Base-by-base conservation (phyloP, 768 basidiomycete genomes). In the Russula vinacea region DNA sequence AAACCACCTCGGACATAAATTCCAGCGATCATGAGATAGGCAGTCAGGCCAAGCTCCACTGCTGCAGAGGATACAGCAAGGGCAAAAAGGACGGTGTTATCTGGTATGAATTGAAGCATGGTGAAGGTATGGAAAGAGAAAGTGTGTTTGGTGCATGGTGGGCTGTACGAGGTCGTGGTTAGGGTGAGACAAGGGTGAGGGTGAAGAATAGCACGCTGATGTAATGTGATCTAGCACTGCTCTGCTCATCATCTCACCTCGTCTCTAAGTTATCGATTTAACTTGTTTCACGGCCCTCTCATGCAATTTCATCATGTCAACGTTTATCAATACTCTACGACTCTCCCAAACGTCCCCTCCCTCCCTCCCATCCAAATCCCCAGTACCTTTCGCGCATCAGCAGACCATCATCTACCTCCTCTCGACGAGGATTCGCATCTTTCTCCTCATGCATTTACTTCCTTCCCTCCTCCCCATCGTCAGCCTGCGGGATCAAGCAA, bases 41-140 rank as follows among this genome's bases (percentile, higher is more conserved):
- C 83, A 19, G 87, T 84, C 58, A 92, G 82, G 57, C 86, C 88
- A 58, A 91, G 80, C 73, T 92, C 89, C 22, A 87, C 84, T 72
- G 89, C 79, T 29, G 84, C 87, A 53, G 80, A 82, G 50, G 88
- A 76, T 9, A 84, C 80, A 77, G 92, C 88, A 71, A 89, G 75
- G 17, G 74, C 69, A 63, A 78, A 79, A 35, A 79, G 71, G 59
- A 72, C 69, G 13, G 75, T 72, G 9, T 10, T 42, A n/a, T 40
- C 26, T 5, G 35, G 19, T 3, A 29, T 4, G n/a, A 60, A 42
- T 3, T 60, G 50, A 22, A 32, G 66, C 62, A 62, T 62, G 62
- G 22, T 52, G 61, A 19, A 35, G 35, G 55, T 53, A 37, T 26
- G 47, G 44, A 49, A 33, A 10, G 6, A 32, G 39, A 9, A 24